phyloP scores from a whole-genome alignment of 306 rosid species.

The Begonia peltatifolia region DNA sequence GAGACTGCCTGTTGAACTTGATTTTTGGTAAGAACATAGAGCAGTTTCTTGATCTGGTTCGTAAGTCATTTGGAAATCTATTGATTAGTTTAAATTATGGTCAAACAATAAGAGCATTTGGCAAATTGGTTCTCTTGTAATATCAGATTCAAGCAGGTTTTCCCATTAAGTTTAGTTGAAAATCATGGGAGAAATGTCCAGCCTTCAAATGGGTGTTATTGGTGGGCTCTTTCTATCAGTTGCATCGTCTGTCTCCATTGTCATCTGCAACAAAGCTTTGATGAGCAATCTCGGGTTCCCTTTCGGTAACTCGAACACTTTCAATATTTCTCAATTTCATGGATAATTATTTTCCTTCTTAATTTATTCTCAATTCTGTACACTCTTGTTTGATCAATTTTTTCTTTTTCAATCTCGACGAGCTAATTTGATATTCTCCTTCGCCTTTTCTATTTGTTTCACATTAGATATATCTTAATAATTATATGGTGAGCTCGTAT shows the following conservation, averaged over 20 bases:
- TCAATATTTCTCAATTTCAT: neutral
- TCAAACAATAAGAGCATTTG: neutral
- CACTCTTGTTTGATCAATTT: too few species aligned
- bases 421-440: too few species aligned
- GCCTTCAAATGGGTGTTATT: conserved; percentile 68
- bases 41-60: too few species aligned
- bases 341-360: too few species aligned
- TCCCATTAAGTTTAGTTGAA: conserved; percentile 7
- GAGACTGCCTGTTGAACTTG: too few species aligned
- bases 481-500: too few species aligned
- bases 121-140: neutral
- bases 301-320: conserved; percentile 32
- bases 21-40: too few species aligned
- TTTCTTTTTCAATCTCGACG: too few species aligned
- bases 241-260: conserved; percentile 96
- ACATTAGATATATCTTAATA: too few species aligned
- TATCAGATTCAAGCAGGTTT: neutral
- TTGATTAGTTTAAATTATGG: neutral
- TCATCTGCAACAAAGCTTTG: conserved; percentile 95
- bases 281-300: conserved; percentile 99
- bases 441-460: too few species aligned
- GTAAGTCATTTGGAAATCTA: too few species aligned
- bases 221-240: conserved; percentile 93
- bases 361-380: too few species aligned
- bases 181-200: conserved; percentile 82